Conservation (phyloP, 257 asterid species). For the Prunella vulgaris region DNA sequence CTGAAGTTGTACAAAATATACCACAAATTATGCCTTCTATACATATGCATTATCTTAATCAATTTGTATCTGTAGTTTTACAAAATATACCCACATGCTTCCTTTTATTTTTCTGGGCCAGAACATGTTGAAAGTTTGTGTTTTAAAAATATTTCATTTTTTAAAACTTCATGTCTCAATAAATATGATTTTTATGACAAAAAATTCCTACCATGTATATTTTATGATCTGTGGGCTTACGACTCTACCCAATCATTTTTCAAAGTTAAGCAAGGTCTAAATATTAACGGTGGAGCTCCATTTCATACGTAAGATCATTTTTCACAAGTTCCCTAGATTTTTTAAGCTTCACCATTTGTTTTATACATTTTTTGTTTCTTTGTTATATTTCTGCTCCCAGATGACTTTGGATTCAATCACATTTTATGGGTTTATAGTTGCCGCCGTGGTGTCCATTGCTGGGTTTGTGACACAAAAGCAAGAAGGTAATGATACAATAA, state of each 20-base stretch:
- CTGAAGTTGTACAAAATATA: background rate
- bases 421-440: constrained; percentile 95
- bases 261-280: too few relatives aligned
- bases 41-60: background rate
- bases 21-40: background rate
- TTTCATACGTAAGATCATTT: too few relatives aligned
- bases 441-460: constrained; percentile 96
- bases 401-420: constrained; percentile 76
- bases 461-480: constrained; percentile 97
- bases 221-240: too few relatives aligned
- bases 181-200: background rate
- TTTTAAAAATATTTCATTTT: background rate
- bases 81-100: background rate
- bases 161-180: background rate
- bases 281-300: too few relatives aligned
- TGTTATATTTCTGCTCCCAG: background rate
- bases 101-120: background rate
- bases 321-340: too few relatives aligned
- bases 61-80: background rate
- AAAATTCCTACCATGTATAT: too few relatives aligned
- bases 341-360: background rate
- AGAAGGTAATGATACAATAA: constrained; percentile 54
- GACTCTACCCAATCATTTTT: too few relatives aligned
- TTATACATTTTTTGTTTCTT: background rate
- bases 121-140: background rate